Evolutionary conservation across 371 early-diverging fungal species (phyloP), one percentile per base, ranked within the genome.

Genomic region (Mycotypha africana): DNA sequence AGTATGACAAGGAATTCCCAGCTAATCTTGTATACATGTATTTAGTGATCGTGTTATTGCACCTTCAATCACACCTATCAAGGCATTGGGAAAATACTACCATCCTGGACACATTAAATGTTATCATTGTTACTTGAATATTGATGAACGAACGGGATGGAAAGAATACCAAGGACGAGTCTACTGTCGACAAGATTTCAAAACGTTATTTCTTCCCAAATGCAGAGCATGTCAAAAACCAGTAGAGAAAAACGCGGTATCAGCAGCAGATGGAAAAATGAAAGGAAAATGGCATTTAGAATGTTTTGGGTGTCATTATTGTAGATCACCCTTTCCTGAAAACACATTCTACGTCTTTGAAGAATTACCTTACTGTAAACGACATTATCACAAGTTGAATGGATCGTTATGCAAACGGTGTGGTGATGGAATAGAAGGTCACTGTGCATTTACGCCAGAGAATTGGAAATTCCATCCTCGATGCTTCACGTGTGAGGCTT

Each of bases 311-410:
- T 75, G 75, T 33, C 71, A 71, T n/a, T n/a, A 48, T 10, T 25
- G 17, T 61, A 75, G 62, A 80, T 68, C 68, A 46, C 74, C 83
- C n/a, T 92, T 92, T 58, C 91, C 90, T 5, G 88, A 90, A 62
- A 88, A 85, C 55, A 87, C 85, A 22, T 92, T 92, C 54, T 92
- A 90, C 53, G 91, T 90, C 10, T 83, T 76, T 62, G 82, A 86
- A 1, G 80, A 84, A 58, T 68, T 75, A n/a, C 93, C 91, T 42
- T 86, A 86, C 50, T 92, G 93, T 62, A 73, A 78, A 43, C 71
- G 81, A 22, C 89, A 91, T 58, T 92, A 89, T 46, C 91, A 92
- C 50, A 80, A 82, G 62, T 52, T 84, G 38, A 90, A 89, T 58
- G 81, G 82, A 42, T 88, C 90, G 6, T 69, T 92, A 28, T 92